Conservation (phyloP, 2,329 filamentous ascomycete genomes). For the Colletotrichum melonis region DNA sequence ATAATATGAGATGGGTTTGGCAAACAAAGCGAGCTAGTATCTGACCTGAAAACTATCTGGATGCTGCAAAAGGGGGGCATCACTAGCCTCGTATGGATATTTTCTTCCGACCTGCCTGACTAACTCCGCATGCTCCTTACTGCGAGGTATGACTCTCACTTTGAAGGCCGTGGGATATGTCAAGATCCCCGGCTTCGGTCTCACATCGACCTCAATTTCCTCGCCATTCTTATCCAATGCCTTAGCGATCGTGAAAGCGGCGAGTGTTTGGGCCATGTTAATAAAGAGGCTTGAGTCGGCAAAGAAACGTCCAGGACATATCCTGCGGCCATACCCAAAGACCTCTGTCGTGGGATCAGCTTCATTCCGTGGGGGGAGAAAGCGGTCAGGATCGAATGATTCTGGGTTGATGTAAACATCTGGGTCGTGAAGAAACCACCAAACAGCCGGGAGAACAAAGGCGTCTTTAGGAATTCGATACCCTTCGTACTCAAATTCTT, state of each 20-base stretch:
- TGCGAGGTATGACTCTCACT: conserved; percentile 21
- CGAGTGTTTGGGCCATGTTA: conserved; percentile 49
- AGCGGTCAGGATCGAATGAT: conserved; percentile 48
- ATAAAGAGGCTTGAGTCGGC: conserved; percentile 45
- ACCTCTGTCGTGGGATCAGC: conserved; percentile 42
- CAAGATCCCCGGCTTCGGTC: conserved; percentile 29
- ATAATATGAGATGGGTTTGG: not conserved
- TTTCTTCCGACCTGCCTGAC: conserved; percentile 17
- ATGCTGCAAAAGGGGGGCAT: not conserved
- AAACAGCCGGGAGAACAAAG: conserved; percentile 39
- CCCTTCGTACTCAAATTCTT: conserved; percentile 19
- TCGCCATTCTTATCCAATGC: conserved; percentile 45
- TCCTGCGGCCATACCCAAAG: conserved; percentile 51
- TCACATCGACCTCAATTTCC: conserved; percentile 6
- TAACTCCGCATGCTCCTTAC: conserved; percentile 11
- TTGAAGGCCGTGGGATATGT: conserved; percentile 22
- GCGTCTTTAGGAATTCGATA: conserved; percentile 26
- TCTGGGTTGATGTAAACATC: conserved; percentile 66
- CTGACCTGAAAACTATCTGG: conserved; percentile 3
- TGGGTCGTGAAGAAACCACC: conserved; percentile 69
- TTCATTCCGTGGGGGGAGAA: conserved; percentile 42
- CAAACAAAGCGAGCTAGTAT: not conserved
- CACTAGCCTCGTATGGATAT: conserved; percentile 15
- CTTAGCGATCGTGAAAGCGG: conserved; percentile 53
- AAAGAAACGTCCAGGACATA: conserved; percentile 48